These are phyloP conservation scores for Heritiera littoralis DNA, from an alignment of 345 rosid species.

Conservation along the genomic window DNA sequence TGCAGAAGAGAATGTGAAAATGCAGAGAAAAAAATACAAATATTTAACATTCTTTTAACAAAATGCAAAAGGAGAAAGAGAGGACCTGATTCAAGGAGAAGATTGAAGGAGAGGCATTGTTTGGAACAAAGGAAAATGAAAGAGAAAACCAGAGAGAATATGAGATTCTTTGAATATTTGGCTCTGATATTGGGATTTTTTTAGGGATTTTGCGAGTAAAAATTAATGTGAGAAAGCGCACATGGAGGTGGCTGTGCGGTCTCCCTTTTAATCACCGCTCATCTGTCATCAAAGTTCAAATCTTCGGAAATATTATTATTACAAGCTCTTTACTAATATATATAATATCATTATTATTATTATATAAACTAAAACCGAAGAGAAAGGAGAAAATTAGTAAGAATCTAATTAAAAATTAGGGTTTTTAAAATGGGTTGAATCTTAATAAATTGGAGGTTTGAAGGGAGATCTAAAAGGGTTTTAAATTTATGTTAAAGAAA, in stretches of 20 bases:
- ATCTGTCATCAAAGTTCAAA: conserved; percentile 8
- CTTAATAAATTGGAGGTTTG: neutral
- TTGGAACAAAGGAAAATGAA: conserved; percentile 26
- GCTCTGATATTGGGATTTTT: conserved; percentile 22
- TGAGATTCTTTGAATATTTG: conserved; percentile 25
- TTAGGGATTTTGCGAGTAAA: conserved; percentile 40
- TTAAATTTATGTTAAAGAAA: conserved; percentile 4
- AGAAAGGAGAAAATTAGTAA: no score
- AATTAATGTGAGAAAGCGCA: conserved; percentile 28
- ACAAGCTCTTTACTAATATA: neutral
- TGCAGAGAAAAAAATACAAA: conserved; percentile 15
- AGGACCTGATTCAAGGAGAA: conserved; percentile 11
- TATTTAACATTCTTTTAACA: neutral
- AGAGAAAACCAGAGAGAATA: conserved; percentile 15
- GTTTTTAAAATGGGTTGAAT: no score
- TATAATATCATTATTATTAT: neutral
- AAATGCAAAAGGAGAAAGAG: conserved; percentile 15
- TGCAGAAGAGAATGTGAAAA: neutral
- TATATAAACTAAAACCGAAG: no score
- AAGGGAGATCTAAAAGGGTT: neutral
- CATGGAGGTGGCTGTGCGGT: conserved; percentile 30
- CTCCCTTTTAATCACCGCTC: conserved; percentile 23
- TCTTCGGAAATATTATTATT: no score
- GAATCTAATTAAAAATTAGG: no score
- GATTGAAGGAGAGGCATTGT: conserved; percentile 30